phyloP scores from a whole-genome alignment of 2,329 filamentous ascomycete genomes.

The Didymella lethalis region DNA sequence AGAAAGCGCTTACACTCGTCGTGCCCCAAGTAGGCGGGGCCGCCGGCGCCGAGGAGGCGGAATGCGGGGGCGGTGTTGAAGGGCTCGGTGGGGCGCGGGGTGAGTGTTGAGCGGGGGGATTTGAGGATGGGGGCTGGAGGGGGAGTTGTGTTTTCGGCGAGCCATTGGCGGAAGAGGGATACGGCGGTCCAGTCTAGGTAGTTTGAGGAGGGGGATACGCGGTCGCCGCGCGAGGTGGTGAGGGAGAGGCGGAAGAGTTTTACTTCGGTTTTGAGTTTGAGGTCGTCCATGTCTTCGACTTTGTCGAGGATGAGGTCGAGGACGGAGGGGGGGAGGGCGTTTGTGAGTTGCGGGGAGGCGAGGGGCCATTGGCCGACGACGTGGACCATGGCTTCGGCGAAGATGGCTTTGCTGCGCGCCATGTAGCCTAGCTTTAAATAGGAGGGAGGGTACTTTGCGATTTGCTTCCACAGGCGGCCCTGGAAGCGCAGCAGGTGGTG shows the following conservation, averaged over 20 bases:
- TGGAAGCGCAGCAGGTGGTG: constrained; percentile 94
- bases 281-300: constrained; percentile 87
- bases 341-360: constrained; percentile 77
- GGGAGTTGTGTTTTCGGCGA: constrained; percentile 87
- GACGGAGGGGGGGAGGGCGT: constrained; percentile 74
- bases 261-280: constrained; percentile 79
- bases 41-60: constrained; percentile 73
- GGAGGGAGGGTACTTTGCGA: constrained; percentile 92
- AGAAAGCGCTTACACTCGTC: constrained; percentile 92
- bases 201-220: constrained; percentile 78
- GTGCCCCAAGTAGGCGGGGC: constrained; percentile 74
- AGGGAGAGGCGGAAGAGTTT: constrained; percentile 83
- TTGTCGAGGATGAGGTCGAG: constrained; percentile 94
- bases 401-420: constrained; percentile 78
- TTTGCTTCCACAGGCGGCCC: constrained; percentile 90
- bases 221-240: constrained; percentile 79
- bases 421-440: constrained; percentile 91
- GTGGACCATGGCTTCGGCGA: constrained; percentile 83
- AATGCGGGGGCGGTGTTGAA: constrained; percentile 76
- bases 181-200: constrained; percentile 92
- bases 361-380: constrained; percentile 94
- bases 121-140: constrained; percentile 64
- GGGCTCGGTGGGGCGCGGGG: neutral
- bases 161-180: constrained; percentile 88
- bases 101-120: constrained; percentile 31